Conservation (phyloP, 2,329 filamentous ascomycete genomes). For the Stemphylium vesicarium region DNA sequence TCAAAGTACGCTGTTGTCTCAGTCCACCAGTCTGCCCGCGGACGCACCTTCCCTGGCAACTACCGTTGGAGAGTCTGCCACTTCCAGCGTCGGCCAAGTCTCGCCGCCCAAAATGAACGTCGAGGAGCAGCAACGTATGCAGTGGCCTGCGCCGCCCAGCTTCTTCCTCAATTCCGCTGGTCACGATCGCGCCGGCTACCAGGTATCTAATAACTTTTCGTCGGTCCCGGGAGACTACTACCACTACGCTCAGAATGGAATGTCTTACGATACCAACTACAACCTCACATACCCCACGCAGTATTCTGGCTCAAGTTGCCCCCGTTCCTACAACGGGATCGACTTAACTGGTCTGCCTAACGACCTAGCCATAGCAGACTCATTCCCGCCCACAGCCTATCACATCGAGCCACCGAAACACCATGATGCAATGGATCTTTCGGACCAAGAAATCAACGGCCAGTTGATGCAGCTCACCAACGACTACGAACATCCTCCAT, state of each 20-base stretch:
- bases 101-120: slow-evolving; percentile 21
- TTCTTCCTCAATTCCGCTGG: slow-evolving; percentile 15
- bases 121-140: slow-evolving; percentile 23
- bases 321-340: slow-evolving; percentile 30
- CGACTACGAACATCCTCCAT: slow-evolving; percentile 34
- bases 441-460: slow-evolving; percentile 24
- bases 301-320: slow-evolving; percentile 24
- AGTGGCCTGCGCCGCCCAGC: slow-evolving; percentile 29
- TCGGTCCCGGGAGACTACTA: slow-evolving; percentile 14
- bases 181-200: slow-evolving; percentile 21
- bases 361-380: slow-evolving; percentile 19
- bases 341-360: slow-evolving; percentile 22
- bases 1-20: slow-evolving; percentile 19
- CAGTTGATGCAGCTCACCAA: slow-evolving; percentile 33
- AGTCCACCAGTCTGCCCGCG: slow-evolving; percentile 16
- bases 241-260: slow-evolving; percentile 27
- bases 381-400: slow-evolving; percentile 43
- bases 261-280: slow-evolving; percentile 33
- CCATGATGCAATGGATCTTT: slow-evolving; percentile 27
- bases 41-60: slow-evolving; percentile 22
- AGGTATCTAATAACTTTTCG: slow-evolving; percentile 16
- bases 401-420: slow-evolving; percentile 37
- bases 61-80: slow-evolving; percentile 15
- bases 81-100: slow-evolving; percentile 6
- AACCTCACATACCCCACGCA: slow-evolving; percentile 25